Percentiles rank a stretch among this genome's conserved stretches.
Evolutionary conservation across 1,284 basidiomycete species (phyloP).

Genomic region (Sporisorium iseilematis-ciliati): DNA sequence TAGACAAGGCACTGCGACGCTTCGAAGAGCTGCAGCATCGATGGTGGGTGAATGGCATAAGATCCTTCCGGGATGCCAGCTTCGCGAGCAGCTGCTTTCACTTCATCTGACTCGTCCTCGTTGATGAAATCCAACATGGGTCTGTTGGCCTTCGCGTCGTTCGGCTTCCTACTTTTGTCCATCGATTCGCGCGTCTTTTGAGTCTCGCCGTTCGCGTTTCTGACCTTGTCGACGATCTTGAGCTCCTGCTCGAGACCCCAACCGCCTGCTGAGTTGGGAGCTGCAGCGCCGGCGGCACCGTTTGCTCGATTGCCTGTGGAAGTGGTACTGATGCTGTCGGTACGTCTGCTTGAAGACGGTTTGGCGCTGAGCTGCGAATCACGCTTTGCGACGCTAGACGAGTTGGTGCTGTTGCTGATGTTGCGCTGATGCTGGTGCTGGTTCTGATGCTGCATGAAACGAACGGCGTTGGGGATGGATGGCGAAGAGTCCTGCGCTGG

Average conservation of each 20-base stretch:
- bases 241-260: conserved; percentile 50
- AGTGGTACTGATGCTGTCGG: conserved; percentile 7
- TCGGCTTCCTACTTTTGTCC: conserved; percentile 28
- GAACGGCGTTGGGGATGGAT: conserved; percentile 41
- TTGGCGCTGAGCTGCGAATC: conserved; percentile 16
- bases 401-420: conserved; percentile 5
- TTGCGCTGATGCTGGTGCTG: conserved; percentile 8
- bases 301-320: background rate
- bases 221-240: conserved; percentile 34
- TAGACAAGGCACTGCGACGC: conserved; percentile 78
- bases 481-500: conserved; percentile 20
- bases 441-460: conserved; percentile 35
- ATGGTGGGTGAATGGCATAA: conserved; percentile 59
- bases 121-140: conserved; percentile 28
- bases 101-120: conserved; percentile 45
- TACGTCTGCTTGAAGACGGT: conserved; percentile 11
- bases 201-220: conserved; percentile 9
- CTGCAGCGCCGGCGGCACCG: background rate
- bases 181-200: conserved; percentile 19
- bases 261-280: conserved; percentile 3
- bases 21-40: conserved; percentile 72
- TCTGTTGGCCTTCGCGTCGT: conserved; percentile 21
- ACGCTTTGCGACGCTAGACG: conserved; percentile 9
- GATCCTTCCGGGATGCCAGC: conserved; percentile 54
- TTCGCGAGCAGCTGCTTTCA: conserved; percentile 46